Percentiles rank a stretch among this genome's conserved stretches.
These are phyloP conservation scores for Candida krabiensis DNA, from an alignment of 805 yeast species.

Conservation along the genomic window DNA sequence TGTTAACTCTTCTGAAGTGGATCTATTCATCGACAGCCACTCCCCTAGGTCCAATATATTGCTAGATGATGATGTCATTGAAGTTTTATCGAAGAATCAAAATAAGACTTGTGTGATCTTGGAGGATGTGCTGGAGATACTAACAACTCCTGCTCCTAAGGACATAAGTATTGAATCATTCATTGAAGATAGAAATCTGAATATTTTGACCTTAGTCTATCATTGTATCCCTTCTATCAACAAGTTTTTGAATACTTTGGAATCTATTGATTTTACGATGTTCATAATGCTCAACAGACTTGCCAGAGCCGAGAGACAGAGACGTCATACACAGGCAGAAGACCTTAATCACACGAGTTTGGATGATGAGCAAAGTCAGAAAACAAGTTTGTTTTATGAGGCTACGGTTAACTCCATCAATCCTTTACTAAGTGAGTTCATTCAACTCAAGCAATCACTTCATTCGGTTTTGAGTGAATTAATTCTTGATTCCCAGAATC, in stretches of 20 bases:
- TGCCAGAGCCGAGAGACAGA: conserved; percentile 16
- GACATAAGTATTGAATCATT: conserved; percentile 24
- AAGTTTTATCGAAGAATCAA: conserved; percentile 35
- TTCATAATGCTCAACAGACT: conserved; percentile 36
- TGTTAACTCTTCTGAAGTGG: conserved; percentile 26
- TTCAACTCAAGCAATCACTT: conserved; percentile 68
- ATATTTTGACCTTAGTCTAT: conserved; percentile 52
- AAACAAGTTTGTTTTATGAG: conserved; percentile 31
- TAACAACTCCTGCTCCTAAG: conserved; percentile 39
- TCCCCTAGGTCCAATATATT: conserved; percentile 36
- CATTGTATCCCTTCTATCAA: conserved; percentile 50
- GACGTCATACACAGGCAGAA: conserved; percentile 27
- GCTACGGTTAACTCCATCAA: conserved; percentile 34
- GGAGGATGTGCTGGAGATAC: conserved; percentile 40
- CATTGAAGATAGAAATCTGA: conserved; percentile 46
- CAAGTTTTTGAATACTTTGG: conserved; percentile 51
- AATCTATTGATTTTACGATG: conserved; percentile 61
- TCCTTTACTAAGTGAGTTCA: conserved; percentile 65
- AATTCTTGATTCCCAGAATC: conserved; percentile 65
- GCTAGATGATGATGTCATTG: conserved; percentile 50
- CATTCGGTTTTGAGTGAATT: conserved; percentile 60
- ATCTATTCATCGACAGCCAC: conserved; percentile 28
- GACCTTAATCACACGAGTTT: conserved; percentile 16
- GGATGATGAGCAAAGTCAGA: conserved; percentile 18
- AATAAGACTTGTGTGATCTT: conserved; percentile 40